Percentiles rank a stretch among this genome's conserved stretches.
phyloP scores from a whole-genome alignment of 2,329 filamentous ascomycete species.

The Fusarium albosuccineum region DNA sequence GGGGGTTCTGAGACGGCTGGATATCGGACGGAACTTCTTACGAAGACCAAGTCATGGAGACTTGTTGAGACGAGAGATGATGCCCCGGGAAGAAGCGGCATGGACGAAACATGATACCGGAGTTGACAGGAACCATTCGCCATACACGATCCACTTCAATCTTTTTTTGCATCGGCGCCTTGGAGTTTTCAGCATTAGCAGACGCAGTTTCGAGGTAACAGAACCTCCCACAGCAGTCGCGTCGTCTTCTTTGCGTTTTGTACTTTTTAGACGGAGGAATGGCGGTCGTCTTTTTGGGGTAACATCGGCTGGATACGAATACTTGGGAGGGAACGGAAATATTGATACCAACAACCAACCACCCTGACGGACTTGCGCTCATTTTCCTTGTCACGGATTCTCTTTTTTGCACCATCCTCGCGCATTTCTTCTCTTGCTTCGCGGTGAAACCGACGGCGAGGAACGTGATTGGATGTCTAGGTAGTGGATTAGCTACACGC shows the following conservation, averaged over 20 bases:
- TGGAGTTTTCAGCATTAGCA: slow-evolving; percentile 46
- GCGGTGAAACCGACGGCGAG: too few species aligned
- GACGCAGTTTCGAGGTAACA: slow-evolving; percentile 27
- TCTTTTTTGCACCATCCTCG: slow-evolving; percentile 5
- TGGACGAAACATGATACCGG: slow-evolving; percentile 38
- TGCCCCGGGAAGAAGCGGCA: slow-evolving; percentile 25
- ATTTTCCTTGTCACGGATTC: slow-evolving; percentile 22
- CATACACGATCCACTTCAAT: slow-evolving; percentile 43
- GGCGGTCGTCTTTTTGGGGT: slow-evolving; percentile 5
- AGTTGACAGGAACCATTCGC: slow-evolving; percentile 38
- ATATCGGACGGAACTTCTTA: neutral
- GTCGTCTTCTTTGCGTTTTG: slow-evolving; percentile 22
- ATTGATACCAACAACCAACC: slow-evolving; percentile 44
- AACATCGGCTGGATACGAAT: slow-evolving; percentile 34
- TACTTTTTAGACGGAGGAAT: slow-evolving; percentile 35
- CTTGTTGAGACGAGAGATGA: slow-evolving; percentile 22
- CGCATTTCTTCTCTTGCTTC: neutral
- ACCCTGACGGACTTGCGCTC: slow-evolving; percentile 34
- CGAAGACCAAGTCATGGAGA: slow-evolving; percentile 14
- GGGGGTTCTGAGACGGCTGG: neutral
- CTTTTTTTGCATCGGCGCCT: slow-evolving; percentile 45
- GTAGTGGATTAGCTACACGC: slow-evolving; percentile 12
- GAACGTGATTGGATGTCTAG: slow-evolving; percentile 9
- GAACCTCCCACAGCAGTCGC: slow-evolving; percentile 16
- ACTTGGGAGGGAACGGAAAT: slow-evolving; percentile 31